Evolutionary conservation across 108 stramenopile genomes (phyloP), one percentile per base, ranked within the genome.

Genomic region (Cyclotella atomus): DNA sequence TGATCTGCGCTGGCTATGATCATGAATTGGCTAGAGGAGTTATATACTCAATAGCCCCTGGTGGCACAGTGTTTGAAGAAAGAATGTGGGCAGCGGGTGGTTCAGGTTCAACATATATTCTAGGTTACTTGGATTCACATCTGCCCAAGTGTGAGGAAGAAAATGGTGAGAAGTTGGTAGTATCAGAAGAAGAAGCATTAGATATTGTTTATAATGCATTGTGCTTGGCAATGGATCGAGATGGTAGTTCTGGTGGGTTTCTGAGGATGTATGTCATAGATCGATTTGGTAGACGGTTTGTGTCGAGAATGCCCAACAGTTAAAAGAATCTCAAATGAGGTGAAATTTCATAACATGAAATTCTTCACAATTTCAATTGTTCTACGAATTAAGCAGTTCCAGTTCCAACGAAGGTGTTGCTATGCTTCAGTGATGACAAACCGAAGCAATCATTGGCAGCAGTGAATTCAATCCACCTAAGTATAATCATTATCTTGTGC

Each of bases 231-330:
- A 91, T 95, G 70, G 82, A 78, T 20, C 65, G 90, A 32, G 94
- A 95, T 76, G 94, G 91, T 17, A 86, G 87, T 33, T 95, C 94
- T 4, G 94, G 94, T 19, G 94, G 94, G 10, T 75, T 87, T 59
- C 65, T 84, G 43, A 72, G 91, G 25, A 79, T 92, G 54, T 70
- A 81, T 56, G 82, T 89, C 0, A 74, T 94, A 17, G 73, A 81
- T 52, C 69, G 38, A 43, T 49, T 32, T 34, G 80, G 80, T 7
- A 81, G 49, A 52, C 72, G 80, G 1, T 70, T 65, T 30, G 67
- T 81, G 7, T 64, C 69, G 27, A 70, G 55, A 19, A 56, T 45
- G 76, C 63, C 73, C 29, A 19, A 25, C n/a, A n/a, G n/a, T n/a
- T n/a, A n/a, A n/a, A n/a, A n/a, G n/a, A n/a, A n/a, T n/a, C n/a